Conservation (phyloP, 108 stramenopile species). For the Nitzschia sp. region DNA sequence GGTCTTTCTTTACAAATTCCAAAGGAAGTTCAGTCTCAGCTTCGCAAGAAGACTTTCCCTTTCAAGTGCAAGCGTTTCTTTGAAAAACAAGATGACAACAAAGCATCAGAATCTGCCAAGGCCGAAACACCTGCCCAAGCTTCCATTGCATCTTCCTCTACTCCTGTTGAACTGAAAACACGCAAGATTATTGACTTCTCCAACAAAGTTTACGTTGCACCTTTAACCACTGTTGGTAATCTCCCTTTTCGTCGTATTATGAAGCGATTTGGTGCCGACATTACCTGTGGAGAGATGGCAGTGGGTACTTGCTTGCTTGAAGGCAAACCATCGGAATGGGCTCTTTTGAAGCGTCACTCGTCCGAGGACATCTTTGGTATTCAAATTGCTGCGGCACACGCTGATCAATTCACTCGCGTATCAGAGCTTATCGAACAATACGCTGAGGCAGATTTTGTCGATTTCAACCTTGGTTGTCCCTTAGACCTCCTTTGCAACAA, state of each 20-base stretch:
- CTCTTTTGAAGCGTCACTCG: conserved; percentile 89
- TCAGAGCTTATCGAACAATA: conserved; percentile 63
- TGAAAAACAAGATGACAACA: conserved; percentile 43
- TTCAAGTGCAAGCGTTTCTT: conserved; percentile 71
- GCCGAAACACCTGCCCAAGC: background rate
- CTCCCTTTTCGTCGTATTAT: conserved; percentile 95
- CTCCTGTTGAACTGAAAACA: conserved; percentile 59
- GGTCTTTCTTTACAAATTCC: conserved; percentile 51
- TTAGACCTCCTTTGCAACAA: conserved; percentile 93
- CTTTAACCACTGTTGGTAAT: conserved; percentile 98
- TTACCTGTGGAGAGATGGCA: conserved; percentile 99
- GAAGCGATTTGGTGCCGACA: conserved; percentile 95
- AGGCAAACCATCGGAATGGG: conserved; percentile 92
- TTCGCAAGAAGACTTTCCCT: conserved; percentile 81
- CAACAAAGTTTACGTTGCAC: conserved; percentile 97
- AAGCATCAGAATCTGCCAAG: background rate
- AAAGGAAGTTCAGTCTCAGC: conserved; percentile 51
- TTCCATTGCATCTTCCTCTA: conserved; percentile 11
- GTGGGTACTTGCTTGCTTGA: conserved; percentile 77
- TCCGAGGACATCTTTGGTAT: conserved; percentile 96
- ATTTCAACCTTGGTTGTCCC: conserved; percentile 98
- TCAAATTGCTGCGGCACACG: conserved; percentile 89
- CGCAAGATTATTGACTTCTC: conserved; percentile 87
- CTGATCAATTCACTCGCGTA: conserved; percentile 84
- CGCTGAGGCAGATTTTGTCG: conserved; percentile 92